phyloP scores from a whole-genome alignment of 1,284 basidiomycete species.

The Somion occarium region DNA sequence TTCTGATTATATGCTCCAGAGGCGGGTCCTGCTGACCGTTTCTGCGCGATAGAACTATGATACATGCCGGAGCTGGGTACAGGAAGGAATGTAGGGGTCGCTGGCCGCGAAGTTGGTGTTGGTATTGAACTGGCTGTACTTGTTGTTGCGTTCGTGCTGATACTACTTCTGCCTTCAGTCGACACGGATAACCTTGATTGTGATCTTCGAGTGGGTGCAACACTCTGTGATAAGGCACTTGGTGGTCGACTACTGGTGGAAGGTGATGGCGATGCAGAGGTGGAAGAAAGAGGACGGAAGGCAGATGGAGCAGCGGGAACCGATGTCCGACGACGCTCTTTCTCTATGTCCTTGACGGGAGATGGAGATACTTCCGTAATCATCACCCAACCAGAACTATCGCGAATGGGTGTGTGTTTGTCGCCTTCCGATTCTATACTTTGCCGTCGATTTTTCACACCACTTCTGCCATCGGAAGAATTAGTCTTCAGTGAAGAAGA shows the following conservation, averaged over 20 bases:
- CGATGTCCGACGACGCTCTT: constrained; percentile 52
- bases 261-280: constrained; percentile 31
- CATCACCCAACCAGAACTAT: constrained; percentile 74
- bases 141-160: constrained; percentile 48
- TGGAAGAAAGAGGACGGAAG: constrained; percentile 28
- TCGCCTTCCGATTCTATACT: constrained; percentile 29
- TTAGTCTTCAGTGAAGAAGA: constrained; percentile 19
- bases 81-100: constrained; percentile 72
- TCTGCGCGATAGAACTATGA: constrained; percentile 39
- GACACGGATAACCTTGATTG: constrained; percentile 62
- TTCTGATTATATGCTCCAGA: constrained; percentile 36
- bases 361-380: constrained; percentile 80
- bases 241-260: constrained; percentile 28
- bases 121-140: constrained; percentile 46
- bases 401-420: constrained; percentile 39
- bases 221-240: constrained; percentile 35
- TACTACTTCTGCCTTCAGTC: constrained; percentile 37
- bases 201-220: constrained; percentile 42
- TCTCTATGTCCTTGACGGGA: constrained; percentile 53
- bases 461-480: constrained; percentile 19
- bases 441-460: constrained; percentile 23
- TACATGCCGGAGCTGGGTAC: constrained; percentile 51
- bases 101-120: constrained; percentile 65
- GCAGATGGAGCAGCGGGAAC: constrained; percentile 40
- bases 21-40: constrained; percentile 52